Percentiles rank a stretch among this genome's conserved stretches.
phyloP scores from a whole-genome alignment of 2,329 filamentous ascomycete genomes.

The Hymenoscyphus occultus region DNA sequence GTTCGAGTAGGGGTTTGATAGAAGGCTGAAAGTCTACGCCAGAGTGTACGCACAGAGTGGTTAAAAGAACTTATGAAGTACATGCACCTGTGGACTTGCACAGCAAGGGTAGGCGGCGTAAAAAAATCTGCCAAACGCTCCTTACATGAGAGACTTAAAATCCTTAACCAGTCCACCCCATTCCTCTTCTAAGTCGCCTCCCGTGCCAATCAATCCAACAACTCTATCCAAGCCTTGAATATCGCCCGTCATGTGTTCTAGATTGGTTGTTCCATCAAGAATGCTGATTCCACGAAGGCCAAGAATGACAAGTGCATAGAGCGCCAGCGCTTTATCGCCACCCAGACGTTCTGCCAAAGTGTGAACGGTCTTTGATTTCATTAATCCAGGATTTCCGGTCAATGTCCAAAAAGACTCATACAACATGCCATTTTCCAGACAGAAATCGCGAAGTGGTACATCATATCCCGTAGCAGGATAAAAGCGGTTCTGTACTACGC shows the following conservation, averaged over 20 bases:
- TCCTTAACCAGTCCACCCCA: slow-evolving; percentile 12
- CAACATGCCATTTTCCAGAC: slow-evolving; percentile 48
- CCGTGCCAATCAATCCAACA: slow-evolving; percentile 39
- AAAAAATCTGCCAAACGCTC: too few species aligned
- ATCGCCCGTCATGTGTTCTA: slow-evolving; percentile 51
- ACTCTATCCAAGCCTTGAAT: slow-evolving; percentile 44
- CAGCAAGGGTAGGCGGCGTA: too few species aligned
- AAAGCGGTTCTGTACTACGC: slow-evolving; percentile 74
- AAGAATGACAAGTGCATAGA: slow-evolving; percentile 57
- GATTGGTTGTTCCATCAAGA: slow-evolving; percentile 55
- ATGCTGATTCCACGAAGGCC: slow-evolving; percentile 48
- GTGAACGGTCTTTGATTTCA: slow-evolving; percentile 47
- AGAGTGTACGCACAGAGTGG: too few species aligned
- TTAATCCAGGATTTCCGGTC: slow-evolving; percentile 53
- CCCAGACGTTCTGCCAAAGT: slow-evolving; percentile 47
- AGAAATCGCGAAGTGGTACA: slow-evolving; percentile 54
- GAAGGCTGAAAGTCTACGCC: too few species aligned
- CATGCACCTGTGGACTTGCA: too few species aligned
- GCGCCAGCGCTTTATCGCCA: slow-evolving; percentile 47
- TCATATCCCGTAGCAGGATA: slow-evolving; percentile 59
- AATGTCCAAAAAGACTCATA: slow-evolving; percentile 63
- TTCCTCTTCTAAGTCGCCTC: slow-evolving; percentile 39
- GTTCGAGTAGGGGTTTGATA: too few species aligned
- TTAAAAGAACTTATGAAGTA: too few species aligned
- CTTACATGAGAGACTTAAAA: background rate